These are phyloP conservation scores for Friedmanniomyces simplex DNA, from an alignment of 495 filamentous ascomycete species.

Conservation along the genomic window DNA sequence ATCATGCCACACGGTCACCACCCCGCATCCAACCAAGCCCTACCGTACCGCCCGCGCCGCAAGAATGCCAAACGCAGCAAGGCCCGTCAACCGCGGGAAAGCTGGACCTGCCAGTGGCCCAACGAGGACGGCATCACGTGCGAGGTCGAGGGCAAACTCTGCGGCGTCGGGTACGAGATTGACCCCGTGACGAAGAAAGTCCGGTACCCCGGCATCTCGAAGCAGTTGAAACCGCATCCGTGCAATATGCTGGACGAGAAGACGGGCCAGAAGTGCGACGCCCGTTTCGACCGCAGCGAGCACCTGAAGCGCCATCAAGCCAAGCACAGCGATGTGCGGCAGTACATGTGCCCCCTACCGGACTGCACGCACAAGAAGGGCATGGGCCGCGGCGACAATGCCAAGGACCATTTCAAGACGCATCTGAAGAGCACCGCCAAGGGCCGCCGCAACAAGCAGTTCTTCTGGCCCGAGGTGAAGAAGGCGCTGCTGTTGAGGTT, in stretches of 20 bases:
- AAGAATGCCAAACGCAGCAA: neutral
- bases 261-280: neutral
- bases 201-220: neutral
- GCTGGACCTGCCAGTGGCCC: neutral
- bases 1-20: neutral
- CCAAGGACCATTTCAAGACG: conserved; percentile 18
- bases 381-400: conserved; percentile 17
- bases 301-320: conserved; percentile 16
- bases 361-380: conserved; percentile 7
- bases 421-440: conserved; percentile 7
- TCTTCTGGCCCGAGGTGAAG: conserved; percentile 3
- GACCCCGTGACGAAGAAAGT: neutral
- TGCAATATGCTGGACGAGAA: neutral
- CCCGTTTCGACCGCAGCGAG: conserved; percentile 15
- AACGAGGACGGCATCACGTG: neutral
- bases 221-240: neutral
- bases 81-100: neutral
- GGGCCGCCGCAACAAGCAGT: conserved; percentile 12
- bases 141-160: neutral
- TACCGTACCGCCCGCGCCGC: neutral
- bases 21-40: neutral
- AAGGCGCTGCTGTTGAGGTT: neutral
- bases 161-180: neutral
- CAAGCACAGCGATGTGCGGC: conserved; percentile 1
- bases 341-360: conserved; percentile 6